Conservation (phyloP, 306 rosid genomes). For the Lathyrus tuberosus region DNA sequence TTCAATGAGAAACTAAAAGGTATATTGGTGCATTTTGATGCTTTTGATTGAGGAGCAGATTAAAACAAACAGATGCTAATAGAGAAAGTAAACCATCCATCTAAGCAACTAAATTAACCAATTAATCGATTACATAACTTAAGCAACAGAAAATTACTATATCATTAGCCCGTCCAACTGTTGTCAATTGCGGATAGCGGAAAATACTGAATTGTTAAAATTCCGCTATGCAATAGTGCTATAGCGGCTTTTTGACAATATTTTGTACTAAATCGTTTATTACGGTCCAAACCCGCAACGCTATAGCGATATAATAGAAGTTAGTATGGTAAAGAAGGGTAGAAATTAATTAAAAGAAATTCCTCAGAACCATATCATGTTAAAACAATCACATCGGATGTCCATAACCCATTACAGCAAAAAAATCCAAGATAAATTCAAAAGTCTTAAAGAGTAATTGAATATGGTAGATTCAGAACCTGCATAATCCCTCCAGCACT, state of each 20-base stretch:
- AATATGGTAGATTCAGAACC: slow-evolving; percentile 49
- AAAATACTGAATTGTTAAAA: no score
- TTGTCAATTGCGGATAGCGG: no score
- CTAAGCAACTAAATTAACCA: slow-evolving; percentile 20
- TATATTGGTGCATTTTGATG: slow-evolving; percentile 8
- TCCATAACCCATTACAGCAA: slow-evolving; percentile 19
- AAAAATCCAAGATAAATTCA: slow-evolving; percentile 27
- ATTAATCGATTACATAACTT: slow-evolving; percentile 21
- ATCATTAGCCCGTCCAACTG: background rate
- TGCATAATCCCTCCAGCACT: slow-evolving; percentile 78
- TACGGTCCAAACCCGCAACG: no score
- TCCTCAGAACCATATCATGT: slow-evolving; percentile 4
- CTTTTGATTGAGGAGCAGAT: slow-evolving; percentile 29
- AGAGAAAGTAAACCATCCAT: slow-evolving; percentile 25
- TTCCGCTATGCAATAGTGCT: no score
- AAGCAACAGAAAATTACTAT: slow-evolving; percentile 26
- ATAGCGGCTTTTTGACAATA: no score
- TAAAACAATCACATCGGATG: slow-evolving; percentile 6
- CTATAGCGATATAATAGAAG: background rate
- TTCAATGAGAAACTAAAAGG: slow-evolving; percentile 23
- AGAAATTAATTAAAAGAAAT: slow-evolving; percentile 25
- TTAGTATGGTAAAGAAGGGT: slow-evolving; percentile 1
- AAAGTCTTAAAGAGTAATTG: slow-evolving; percentile 7
- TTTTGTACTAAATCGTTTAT: no score
- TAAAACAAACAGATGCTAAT: slow-evolving; percentile 15